phyloP scores from a whole-genome alignment of 768 basidiomycete genomes.

The Boletus reticulatus region DNA sequence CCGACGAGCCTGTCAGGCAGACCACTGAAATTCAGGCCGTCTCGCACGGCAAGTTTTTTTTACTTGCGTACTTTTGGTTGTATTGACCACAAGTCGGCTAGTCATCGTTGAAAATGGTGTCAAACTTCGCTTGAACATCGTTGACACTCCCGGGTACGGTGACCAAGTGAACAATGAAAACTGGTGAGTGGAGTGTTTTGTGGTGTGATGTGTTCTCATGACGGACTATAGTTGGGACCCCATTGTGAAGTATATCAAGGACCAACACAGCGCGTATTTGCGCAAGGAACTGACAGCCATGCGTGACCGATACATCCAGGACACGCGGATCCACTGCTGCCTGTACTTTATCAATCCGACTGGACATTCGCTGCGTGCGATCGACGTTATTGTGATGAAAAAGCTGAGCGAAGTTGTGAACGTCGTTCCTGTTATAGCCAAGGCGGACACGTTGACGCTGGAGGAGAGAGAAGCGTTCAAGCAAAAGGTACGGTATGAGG shows the following conservation, averaged over 20 bases:
- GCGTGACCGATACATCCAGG: constrained; percentile 97
- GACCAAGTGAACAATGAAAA: constrained; percentile 99
- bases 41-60: constrained; percentile 73
- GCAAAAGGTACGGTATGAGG: constrained; percentile 57
- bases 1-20: constrained; percentile 88
- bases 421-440: constrained; percentile 99
- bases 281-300: constrained; percentile 98
- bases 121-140: constrained; percentile 91
- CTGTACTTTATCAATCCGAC: constrained; percentile 99
- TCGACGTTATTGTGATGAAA: constrained; percentile 99
- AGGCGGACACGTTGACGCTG: constrained; percentile 89
- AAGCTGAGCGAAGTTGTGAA: constrained; percentile 99
- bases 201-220: constrained; percentile 1
- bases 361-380: constrained; percentile 94
- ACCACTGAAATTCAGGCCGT: constrained; percentile 96
- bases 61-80: neutral
- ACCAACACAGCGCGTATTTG: constrained; percentile 98
- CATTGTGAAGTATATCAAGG: constrained; percentile 98
- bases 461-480: constrained; percentile 95
- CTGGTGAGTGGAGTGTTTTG: constrained; percentile 56
- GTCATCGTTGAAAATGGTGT: constrained; percentile 98
- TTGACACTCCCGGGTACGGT: constrained; percentile 98
- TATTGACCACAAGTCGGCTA: constrained; percentile 32
- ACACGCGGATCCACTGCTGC: constrained; percentile 98
- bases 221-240: constrained; percentile 84